Percentiles rank a stretch among this genome's conserved stretches.
Evolutionary conservation across 345 rosid species (phyloP).

Genomic region (Anacardium occidentale): DNA sequence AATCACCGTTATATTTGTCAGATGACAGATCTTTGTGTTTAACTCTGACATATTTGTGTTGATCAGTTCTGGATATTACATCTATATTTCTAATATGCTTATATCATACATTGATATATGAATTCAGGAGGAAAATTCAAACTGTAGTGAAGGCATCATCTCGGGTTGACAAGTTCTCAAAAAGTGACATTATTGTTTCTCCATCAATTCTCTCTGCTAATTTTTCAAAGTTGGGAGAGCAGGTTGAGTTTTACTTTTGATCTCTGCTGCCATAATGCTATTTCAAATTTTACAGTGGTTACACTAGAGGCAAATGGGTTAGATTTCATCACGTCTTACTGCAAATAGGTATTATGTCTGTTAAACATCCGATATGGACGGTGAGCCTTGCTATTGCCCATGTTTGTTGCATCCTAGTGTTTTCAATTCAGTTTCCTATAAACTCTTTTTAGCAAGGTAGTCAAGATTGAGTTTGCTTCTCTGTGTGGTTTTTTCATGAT

Average conservation of each 20-base stretch:
- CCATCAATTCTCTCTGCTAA: constrained; percentile 96
- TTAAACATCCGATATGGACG: not conserved
- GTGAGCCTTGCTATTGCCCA: not conserved
- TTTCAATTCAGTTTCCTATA: constrained; percentile 9
- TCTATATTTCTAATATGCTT: constrained; percentile 12
- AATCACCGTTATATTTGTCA: not conserved
- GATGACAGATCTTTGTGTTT: not conserved
- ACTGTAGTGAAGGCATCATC: constrained; percentile 72
- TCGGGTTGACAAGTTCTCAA: constrained; percentile 93
- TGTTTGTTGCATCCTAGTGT: not conserved
- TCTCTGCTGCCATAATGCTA: not conserved
- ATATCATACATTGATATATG: constrained; percentile 10
- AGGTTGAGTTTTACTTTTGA: constrained; percentile 40
- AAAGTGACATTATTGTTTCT: constrained; percentile 83
- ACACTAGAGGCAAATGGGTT: not conserved
- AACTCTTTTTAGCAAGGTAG: not conserved
- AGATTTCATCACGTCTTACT: not conserved
- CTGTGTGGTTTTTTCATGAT: not conserved
- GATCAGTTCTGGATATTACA: not conserved
- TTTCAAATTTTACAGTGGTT: not conserved
- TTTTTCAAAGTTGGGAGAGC: constrained; percentile 89
- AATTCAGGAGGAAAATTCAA: constrained; percentile 46
- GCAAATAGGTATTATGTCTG: not conserved
- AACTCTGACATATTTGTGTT: constrained; percentile 4
- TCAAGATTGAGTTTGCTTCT: not conserved